A percentile compares a stretch with the other conserved stretches of the same genome.
phyloP scores from a whole-genome alignment of 176 grass and related monocot species.

The Juncus effusus region DNA sequence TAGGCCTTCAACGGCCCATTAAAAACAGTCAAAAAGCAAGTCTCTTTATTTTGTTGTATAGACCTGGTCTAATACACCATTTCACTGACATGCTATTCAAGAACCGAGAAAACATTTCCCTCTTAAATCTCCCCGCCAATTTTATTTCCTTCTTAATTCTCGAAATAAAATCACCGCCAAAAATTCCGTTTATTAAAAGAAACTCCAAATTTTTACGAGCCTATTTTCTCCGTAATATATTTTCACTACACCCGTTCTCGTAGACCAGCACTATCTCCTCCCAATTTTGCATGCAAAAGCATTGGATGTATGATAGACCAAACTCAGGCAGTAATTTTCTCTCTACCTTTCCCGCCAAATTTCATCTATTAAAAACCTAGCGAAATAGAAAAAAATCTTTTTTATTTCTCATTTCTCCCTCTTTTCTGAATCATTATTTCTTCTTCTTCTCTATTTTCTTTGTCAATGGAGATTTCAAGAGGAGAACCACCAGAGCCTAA shows the following conservation, averaged over 20 bases:
- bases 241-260: conserved; percentile 3
- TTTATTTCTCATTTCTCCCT: not conserved
- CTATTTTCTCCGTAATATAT: not conserved
- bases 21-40: conserved; percentile 1
- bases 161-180: not conserved
- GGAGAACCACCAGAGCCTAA: conserved; percentile 23
- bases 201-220: not conserved
- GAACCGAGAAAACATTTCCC: not conserved
- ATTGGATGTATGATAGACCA: conserved; percentile 3
- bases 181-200: not conserved
- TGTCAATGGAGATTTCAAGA: conserved; percentile 19
- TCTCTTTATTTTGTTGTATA: not conserved
- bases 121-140: not conserved
- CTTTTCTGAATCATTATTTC: not conserved
- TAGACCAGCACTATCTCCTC: not conserved
- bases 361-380: conserved; percentile 6
- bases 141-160: too few relatives aligned
- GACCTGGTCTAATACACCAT: conserved; percentile 13
- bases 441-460: not conserved
- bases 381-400: not conserved
- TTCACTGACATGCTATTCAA: not conserved
- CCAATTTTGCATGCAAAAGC: not conserved
- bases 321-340: not conserved
- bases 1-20: conserved; percentile 1
- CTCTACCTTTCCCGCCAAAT: conserved; percentile 26